phyloP scores from a whole-genome alignment of 73 alveolate species.

The Symbiodinium natans region DNA sequence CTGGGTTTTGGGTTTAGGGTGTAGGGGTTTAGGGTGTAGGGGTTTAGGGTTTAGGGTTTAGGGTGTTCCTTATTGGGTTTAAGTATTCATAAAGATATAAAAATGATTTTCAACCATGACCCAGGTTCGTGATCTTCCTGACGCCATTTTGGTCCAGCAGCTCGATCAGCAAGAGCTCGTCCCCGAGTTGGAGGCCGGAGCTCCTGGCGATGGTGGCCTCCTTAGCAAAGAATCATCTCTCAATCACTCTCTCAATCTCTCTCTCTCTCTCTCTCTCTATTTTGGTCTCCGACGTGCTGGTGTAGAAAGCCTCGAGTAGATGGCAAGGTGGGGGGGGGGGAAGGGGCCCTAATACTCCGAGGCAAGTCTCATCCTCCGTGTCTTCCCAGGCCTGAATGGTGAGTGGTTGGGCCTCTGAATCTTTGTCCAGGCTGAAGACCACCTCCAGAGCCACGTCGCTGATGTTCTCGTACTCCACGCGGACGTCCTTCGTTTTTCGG shows the following conservation, averaged over 20 bases:
- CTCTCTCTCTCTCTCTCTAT: too few relatives aligned
- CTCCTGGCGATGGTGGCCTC: slow-evolving; percentile 21
- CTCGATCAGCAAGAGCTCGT: slow-evolving; percentile 50
- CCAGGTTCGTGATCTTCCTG: too few relatives aligned
- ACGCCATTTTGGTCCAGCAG: neutral
- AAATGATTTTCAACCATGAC: too few relatives aligned
- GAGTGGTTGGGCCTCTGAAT: neutral
- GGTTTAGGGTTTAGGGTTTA: too few relatives aligned
- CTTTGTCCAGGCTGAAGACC: neutral
- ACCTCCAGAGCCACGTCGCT: slow-evolving; percentile 34
- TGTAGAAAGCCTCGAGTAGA: too few relatives aligned
- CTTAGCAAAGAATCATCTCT: neutral
- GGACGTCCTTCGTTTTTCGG: slow-evolving; percentile 19
- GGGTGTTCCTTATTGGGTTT: too few relatives aligned
- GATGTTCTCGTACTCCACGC: slow-evolving; percentile 26
- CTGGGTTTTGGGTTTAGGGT: neutral
- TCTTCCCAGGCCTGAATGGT: neutral
- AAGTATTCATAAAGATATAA: too few relatives aligned
- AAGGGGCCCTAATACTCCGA: too few relatives aligned
- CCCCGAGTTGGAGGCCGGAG: slow-evolving; percentile 56
- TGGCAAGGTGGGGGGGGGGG: too few relatives aligned
- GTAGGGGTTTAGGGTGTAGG: neutral
- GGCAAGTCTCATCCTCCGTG: neutral
- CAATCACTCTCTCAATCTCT: too few relatives aligned
- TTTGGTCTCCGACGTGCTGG: too few relatives aligned